Evolutionary conservation across 2,329 filamentous ascomycete genomes (phyloP).

Genomic region (Cladosporium sp.): DNA sequence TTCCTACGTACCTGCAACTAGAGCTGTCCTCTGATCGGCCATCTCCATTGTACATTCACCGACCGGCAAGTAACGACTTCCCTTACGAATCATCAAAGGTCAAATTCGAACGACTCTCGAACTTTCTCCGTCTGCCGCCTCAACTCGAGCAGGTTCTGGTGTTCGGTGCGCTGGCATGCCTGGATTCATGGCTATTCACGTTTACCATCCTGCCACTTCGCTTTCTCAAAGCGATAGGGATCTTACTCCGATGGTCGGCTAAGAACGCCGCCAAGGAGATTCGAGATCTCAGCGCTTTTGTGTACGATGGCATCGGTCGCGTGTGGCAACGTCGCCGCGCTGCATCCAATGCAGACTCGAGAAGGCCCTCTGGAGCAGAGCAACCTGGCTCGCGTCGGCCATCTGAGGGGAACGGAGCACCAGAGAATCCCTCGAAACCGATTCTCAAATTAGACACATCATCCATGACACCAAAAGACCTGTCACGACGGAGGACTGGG

Average conservation of each 20-base stretch:
- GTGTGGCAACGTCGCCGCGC: slow-evolving; percentile 58
- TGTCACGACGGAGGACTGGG: slow-evolving; percentile 23
- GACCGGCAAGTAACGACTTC: slow-evolving; percentile 52
- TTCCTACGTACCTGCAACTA: slow-evolving; percentile 63
- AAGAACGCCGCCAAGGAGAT: slow-evolving; percentile 68
- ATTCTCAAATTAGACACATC: slow-evolving; percentile 4
- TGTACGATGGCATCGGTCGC: slow-evolving; percentile 74
- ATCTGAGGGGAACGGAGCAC: background rate
- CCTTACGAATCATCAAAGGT: slow-evolving; percentile 90
- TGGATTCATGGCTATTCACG: slow-evolving; percentile 95
- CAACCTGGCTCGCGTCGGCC: slow-evolving; percentile 8
- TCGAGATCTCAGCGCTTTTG: slow-evolving; percentile 67
- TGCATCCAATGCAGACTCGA: background rate
- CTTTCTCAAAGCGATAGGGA: slow-evolving; percentile 73
- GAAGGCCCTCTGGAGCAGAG: slow-evolving; percentile 1
- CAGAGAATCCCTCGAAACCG: background rate
- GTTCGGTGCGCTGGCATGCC: slow-evolving; percentile 85
- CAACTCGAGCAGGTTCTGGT: slow-evolving; percentile 79
- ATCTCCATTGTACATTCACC: slow-evolving; percentile 61
- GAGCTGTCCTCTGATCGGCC: slow-evolving; percentile 59
- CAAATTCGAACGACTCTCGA: slow-evolving; percentile 87
- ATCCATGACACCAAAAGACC: background rate
- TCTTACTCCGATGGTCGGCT: slow-evolving; percentile 75
- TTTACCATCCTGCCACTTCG: slow-evolving; percentile 92
- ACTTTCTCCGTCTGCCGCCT: slow-evolving; percentile 77